These are phyloP conservation scores for Adansonia rubrostipa DNA, from an alignment of 441 rosid species.

Conservation along the genomic window DNA sequence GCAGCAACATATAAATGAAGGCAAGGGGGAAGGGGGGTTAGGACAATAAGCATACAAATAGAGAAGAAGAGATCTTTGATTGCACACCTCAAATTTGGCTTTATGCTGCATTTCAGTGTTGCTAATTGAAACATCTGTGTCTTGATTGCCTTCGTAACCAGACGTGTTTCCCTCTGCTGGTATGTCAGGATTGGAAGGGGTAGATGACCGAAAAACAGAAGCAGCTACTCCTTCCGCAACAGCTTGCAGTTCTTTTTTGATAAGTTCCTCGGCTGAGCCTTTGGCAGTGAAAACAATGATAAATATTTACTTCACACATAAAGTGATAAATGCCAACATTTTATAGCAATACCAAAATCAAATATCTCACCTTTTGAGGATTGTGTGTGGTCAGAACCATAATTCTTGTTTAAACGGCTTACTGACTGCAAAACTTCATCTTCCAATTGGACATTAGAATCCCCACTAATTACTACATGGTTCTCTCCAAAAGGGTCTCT, in stretches of 20 bases:
- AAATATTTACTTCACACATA: conserved; percentile 16
- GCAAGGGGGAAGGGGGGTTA: neutral
- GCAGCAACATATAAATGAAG: neutral
- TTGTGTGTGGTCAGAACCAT: conserved; percentile 37
- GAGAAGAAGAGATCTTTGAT: conserved; percentile 19
- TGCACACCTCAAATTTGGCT: conserved; percentile 54
- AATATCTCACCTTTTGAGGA: conserved; percentile 53
- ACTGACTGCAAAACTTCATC: conserved; percentile 41
- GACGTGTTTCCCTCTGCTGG: conserved; percentile 33
- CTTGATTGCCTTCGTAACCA: conserved; percentile 36
- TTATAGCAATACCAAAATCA: neutral
- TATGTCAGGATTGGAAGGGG: conserved; percentile 39
- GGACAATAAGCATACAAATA: neutral
- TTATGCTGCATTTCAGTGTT: conserved; percentile 44
- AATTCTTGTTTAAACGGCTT: conserved; percentile 38
- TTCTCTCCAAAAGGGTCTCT: conserved; percentile 52
- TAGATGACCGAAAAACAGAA: conserved; percentile 53
- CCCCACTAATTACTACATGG: conserved; percentile 34
- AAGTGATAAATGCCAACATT: conserved; percentile 9
- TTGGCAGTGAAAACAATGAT: conserved; percentile 25
- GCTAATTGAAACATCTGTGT: conserved; percentile 32
- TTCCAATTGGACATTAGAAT: conserved; percentile 34
- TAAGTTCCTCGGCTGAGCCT: conserved; percentile 59
- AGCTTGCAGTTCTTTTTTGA: conserved; percentile 71
- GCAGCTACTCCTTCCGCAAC: conserved; percentile 79